Conservation (phyloP, 2,329 filamentous ascomycete species). For the Akanthomyces muscarius region DNA sequence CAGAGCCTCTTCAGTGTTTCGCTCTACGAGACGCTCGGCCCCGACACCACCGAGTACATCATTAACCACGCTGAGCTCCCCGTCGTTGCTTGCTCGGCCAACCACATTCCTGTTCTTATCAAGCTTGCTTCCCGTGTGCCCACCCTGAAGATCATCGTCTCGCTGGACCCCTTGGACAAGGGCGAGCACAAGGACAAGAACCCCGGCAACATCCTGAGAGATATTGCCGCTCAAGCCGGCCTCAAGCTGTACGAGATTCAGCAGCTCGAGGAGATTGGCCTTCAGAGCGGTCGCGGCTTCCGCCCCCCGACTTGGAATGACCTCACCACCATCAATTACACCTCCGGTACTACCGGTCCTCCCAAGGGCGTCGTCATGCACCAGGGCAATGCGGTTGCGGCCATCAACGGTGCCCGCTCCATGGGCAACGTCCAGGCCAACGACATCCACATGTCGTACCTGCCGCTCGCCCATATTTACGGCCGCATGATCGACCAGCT, state of each 20-base stretch:
- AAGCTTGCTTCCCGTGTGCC: slow-evolving; percentile 76
- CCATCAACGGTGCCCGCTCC: slow-evolving; percentile 57
- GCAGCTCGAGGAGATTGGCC: slow-evolving; percentile 79
- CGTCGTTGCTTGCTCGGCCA: slow-evolving; percentile 73
- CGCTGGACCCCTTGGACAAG: slow-evolving; percentile 74
- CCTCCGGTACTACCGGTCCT: slow-evolving; percentile 54
- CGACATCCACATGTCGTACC: slow-evolving; percentile 76
- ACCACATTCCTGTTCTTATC: slow-evolving; percentile 76
- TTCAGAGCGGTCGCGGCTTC: slow-evolving; percentile 63
- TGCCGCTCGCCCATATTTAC: slow-evolving; percentile 93
- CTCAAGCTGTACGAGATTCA: slow-evolving; percentile 74
- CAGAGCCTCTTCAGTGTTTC: slow-evolving; percentile 88
- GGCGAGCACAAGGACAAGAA: slow-evolving; percentile 74
- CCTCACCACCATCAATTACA: slow-evolving; percentile 77
- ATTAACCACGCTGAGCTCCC: slow-evolving; percentile 80
- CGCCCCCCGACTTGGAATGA: slow-evolving; percentile 74
- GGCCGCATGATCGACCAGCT: slow-evolving; percentile 79
- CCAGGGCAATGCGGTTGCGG: slow-evolving; percentile 78
- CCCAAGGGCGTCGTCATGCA: slow-evolving; percentile 57
- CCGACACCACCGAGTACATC: slow-evolving; percentile 93
- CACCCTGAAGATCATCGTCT: slow-evolving; percentile 80
- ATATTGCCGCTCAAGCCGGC: slow-evolving; percentile 69
- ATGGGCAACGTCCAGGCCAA: slow-evolving; percentile 46
- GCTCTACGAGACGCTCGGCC: slow-evolving; percentile 92
- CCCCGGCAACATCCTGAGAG: slow-evolving; percentile 73